phyloP scores from a whole-genome alignment of 2,329 filamentous ascomycete genomes.

The Aspergillus piperis region DNA sequence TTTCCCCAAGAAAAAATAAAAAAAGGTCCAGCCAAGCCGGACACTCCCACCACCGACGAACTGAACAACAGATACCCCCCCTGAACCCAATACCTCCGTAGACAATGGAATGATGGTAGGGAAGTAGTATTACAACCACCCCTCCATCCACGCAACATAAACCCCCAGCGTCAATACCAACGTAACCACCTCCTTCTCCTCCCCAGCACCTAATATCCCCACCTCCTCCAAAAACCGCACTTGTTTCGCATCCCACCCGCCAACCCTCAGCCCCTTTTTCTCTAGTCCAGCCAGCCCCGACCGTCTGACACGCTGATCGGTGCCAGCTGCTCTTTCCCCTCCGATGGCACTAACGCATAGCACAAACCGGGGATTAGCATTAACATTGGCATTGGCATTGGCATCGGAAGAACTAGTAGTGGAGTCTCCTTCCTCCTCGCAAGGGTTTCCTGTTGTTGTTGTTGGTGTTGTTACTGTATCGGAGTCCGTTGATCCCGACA shows the following conservation, averaged over 20 bases:
- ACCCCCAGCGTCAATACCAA: slow-evolving; percentile 34
- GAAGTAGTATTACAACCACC: slow-evolving; percentile 22
- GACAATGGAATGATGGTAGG: background rate
- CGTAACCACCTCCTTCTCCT: slow-evolving; percentile 29
- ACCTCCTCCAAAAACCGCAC: slow-evolving; percentile 20
- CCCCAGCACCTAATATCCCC: slow-evolving; percentile 3
- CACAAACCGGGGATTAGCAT: slow-evolving; percentile 12
- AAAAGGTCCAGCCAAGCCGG: no score
- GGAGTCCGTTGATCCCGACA: background rate
- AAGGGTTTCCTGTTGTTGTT: background rate
- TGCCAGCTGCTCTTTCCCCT: background rate
- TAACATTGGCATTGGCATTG: background rate
- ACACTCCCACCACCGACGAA: no score
- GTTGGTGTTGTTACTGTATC: background rate
- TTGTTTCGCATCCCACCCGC: slow-evolving; percentile 23
- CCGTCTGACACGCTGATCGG: background rate
- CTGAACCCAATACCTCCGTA: no score
- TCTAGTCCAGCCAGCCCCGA: slow-evolving; percentile 21
- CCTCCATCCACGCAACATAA: slow-evolving; percentile 31
- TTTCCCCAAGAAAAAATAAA: no score
- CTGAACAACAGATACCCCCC: no score
- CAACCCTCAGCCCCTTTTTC: slow-evolving; percentile 26
- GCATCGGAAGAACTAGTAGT: background rate
- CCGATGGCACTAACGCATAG: slow-evolving; percentile 9
- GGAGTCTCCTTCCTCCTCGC: background rate